Percentiles rank a stretch among this genome's conserved stretches.
phyloP scores from a whole-genome alignment of 2,329 filamentous ascomycete species.

The Septoria linicola region DNA sequence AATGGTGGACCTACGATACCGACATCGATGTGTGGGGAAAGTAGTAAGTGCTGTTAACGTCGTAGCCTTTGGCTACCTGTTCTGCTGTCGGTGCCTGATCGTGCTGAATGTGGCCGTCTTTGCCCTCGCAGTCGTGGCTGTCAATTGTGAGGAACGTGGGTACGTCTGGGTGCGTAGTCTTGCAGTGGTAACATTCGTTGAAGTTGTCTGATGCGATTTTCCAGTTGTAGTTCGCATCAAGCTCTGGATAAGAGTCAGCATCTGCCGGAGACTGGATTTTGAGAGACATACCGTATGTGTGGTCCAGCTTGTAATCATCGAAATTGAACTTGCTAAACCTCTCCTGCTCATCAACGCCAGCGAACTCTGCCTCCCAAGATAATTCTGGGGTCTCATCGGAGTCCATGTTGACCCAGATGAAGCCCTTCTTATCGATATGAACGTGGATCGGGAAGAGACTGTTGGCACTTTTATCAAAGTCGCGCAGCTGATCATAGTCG shows the following conservation, averaged over 20 bases:
- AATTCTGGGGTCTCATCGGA: conserved; percentile 44
- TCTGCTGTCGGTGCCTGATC: conserved; percentile 44
- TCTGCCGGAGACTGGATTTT: not conserved
- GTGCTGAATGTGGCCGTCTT: conserved; percentile 52
- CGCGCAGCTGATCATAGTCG: conserved; percentile 54
- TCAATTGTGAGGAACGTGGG: conserved; percentile 56
- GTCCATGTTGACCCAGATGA: conserved; percentile 60
- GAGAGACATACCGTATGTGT: conserved; percentile 43
- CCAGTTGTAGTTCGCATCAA: conserved; percentile 59
- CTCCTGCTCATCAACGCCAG: conserved; percentile 47
- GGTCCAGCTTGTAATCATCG: conserved; percentile 57
- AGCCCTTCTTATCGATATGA: conserved; percentile 54
- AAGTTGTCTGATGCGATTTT: conserved; percentile 62
- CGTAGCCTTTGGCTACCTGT: conserved; percentile 48
- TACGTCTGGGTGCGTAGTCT: conserved; percentile 57
- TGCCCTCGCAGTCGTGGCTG: conserved; percentile 53
- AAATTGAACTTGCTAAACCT: conserved; percentile 50
- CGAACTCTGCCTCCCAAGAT: conserved; percentile 54
- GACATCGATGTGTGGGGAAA: conserved; percentile 52
- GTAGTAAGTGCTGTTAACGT: conserved; percentile 49
- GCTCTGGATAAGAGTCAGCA: conserved; percentile 38
- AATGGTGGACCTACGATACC: conserved; percentile 44
- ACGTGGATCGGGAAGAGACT: conserved; percentile 56
- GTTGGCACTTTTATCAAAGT: conserved; percentile 58
- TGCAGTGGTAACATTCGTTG: conserved; percentile 65